phyloP scores from a whole-genome alignment of 164 flowering plant species.

The Sedum album region DNA sequence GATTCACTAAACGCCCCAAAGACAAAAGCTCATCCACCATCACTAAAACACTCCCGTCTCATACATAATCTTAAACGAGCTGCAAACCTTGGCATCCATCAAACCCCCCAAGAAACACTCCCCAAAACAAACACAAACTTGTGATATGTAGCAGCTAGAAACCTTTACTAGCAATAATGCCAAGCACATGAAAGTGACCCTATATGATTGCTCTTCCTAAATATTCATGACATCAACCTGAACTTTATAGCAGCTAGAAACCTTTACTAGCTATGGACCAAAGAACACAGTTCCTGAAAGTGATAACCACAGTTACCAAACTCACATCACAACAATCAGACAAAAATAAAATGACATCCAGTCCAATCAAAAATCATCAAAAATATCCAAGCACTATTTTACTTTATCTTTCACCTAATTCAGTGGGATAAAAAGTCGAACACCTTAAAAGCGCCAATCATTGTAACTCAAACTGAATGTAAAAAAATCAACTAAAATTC shows the following conservation, averaged over 20 bases:
- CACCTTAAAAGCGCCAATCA: conserved; percentile 3
- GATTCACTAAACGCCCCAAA: conserved; percentile 29
- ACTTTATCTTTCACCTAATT: neutral
- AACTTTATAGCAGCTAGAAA: conserved; percentile 2
- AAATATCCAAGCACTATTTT: neutral
- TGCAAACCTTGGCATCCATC: neutral
- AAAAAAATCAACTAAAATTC: neutral
- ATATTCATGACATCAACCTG: neutral
- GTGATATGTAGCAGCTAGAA: too few relatives aligned
- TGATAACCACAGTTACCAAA: neutral
- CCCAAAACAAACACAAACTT: neutral
- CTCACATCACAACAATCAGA: neutral
- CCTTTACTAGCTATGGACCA: neutral
- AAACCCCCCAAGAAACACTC: conserved; percentile 6
- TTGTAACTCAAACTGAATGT: neutral
- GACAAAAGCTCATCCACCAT: neutral
- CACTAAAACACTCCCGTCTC: neutral
- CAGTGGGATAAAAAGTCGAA: conserved; percentile 7
- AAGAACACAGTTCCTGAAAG: neutral
- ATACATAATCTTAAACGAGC: neutral
- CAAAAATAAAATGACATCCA: neutral
- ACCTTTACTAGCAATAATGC: neutral
- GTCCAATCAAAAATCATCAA: neutral
- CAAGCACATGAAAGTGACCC: neutral
- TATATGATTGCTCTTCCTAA: neutral